These are phyloP conservation scores for Carex cristatella DNA, from an alignment of 176 grass and related monocot genomes.

Conservation along the genomic window DNA sequence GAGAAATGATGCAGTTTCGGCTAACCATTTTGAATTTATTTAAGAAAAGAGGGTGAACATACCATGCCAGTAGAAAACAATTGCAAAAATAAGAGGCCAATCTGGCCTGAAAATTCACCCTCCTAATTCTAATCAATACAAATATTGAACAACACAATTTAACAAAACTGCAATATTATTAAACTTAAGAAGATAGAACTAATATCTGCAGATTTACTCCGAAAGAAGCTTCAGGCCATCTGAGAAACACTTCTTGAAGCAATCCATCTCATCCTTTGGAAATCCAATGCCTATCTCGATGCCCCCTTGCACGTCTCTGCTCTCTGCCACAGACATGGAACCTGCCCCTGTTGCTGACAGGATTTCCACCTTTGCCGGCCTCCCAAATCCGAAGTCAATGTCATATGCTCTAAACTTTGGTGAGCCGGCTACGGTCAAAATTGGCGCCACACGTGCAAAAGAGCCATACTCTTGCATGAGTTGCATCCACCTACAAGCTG, in stretches of 20 bases:
- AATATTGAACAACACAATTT: neutral
- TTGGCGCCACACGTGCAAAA: neutral
- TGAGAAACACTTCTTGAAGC: slow-evolving; percentile 8
- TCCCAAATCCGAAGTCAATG: slow-evolving; percentile 50
- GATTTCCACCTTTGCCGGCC: slow-evolving; percentile 39
- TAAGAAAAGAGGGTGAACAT: too few relatives aligned
- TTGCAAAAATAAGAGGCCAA: too few relatives aligned
- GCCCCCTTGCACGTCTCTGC: slow-evolving; percentile 16
- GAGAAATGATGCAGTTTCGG: too few relatives aligned
- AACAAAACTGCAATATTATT: neutral
- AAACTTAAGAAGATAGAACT: neutral
- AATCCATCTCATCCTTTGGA: slow-evolving; percentile 8
- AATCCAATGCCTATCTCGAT: slow-evolving; percentile 34
- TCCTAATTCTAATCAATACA: too few relatives aligned
- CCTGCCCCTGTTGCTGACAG: neutral
- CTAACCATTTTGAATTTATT: too few relatives aligned
- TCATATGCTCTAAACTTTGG: slow-evolving; percentile 40
- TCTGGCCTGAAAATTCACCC: too few relatives aligned
- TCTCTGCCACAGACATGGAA: slow-evolving; percentile 8
- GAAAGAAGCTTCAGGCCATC: neutral
- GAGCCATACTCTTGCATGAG: neutral
- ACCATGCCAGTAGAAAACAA: too few relatives aligned
- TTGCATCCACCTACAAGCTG: neutral
- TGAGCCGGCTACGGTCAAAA: slow-evolving; percentile 14
- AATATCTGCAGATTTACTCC: neutral